phyloP scores from a whole-genome alignment of 345 rosid species.

The Cardamine occulta region DNA sequence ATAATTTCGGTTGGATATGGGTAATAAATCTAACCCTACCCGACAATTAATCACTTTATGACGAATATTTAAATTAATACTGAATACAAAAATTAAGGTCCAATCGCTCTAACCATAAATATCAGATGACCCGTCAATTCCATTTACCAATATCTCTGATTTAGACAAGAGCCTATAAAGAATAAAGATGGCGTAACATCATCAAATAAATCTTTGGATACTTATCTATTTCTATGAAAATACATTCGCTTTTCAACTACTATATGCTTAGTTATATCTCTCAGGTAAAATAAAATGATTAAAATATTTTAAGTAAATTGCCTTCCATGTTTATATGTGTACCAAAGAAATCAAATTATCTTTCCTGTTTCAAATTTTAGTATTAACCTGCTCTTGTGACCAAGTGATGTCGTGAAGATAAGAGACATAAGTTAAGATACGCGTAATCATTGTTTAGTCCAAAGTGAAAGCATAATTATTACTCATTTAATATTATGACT shows the following conservation, averaged over 20 bases:
- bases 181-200: not conserved
- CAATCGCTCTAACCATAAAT: slow-evolving; percentile 23
- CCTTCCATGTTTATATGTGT: not conserved
- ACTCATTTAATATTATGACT: not conserved
- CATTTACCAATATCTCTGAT: slow-evolving; percentile 42
- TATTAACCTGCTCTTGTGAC: not conserved
- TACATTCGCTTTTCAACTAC: not conserved
- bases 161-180: slow-evolving; percentile 32
- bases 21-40: not conserved
- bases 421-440: slow-evolving; percentile 23
- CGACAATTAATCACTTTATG: not conserved
- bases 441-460: slow-evolving; percentile 18
- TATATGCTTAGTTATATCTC: not conserved
- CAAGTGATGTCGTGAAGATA: slow-evolving; percentile 13
- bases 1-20: no score
- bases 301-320: not conserved
- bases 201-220: slow-evolving; percentile 9
- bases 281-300: not conserved
- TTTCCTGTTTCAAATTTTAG: not conserved
- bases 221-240: slow-evolving; percentile 26
- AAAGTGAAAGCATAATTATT: slow-evolving; percentile 23
- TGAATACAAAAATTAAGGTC: slow-evolving; percentile 28
- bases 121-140: slow-evolving; percentile 35
- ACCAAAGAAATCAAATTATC: not conserved
- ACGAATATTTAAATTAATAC: not conserved